Conservation (phyloP, 163 green algal genomes). For the Chlamydomonas reinhardtii region DNA sequence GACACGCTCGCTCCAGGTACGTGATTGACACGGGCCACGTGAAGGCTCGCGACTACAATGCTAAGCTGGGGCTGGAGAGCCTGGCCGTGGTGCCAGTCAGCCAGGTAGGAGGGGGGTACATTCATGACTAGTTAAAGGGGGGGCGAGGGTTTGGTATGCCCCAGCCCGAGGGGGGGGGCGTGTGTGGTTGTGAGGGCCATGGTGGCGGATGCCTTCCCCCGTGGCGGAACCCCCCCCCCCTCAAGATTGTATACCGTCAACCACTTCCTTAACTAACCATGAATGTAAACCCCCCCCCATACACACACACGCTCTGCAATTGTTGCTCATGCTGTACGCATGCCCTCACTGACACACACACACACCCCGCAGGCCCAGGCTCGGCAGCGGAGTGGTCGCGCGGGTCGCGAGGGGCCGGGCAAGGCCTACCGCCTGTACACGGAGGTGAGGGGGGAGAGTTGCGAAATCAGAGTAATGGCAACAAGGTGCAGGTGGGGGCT, state of each 20-base stretch:
- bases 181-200: not conserved
- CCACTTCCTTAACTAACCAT: no score
- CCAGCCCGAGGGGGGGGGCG: no score
- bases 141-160: not conserved
- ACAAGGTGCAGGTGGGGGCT: no score
- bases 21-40: constrained; percentile 93
- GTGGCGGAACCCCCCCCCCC: no score
- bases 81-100: constrained; percentile 87
- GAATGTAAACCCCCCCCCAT: no score
- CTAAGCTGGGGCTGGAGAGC: constrained; percentile 82
- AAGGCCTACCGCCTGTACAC: constrained; percentile 93
- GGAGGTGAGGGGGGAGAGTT: constrained; percentile 60
- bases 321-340: no score
- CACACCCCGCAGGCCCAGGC: constrained; percentile 78
- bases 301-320: no score
- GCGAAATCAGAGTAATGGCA: no score
- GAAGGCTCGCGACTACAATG: constrained; percentile 88
- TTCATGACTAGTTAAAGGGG: not conserved
- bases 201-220: no score
- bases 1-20: no score
- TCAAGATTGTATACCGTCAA: no score
- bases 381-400: constrained; percentile 86
- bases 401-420: constrained; percentile 87
- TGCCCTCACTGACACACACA: no score
- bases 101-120: not conserved